Base-by-base conservation (phyloP, 2,329 filamentous ascomycete genomes). In the Didymosphaeria variabile region DNA sequence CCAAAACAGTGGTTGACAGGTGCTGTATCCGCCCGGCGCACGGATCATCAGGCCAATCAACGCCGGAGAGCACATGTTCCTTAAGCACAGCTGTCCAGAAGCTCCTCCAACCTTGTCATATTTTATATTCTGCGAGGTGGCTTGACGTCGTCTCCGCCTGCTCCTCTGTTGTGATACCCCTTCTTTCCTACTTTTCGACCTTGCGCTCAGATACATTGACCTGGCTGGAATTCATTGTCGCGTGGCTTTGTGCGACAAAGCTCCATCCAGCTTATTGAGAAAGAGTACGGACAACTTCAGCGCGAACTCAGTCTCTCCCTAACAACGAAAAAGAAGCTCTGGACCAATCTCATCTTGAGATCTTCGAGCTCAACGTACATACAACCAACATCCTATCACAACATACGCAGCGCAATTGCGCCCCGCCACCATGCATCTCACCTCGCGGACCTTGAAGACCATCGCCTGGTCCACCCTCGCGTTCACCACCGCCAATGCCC, bases 401-500 rank as follows among this genome's bases (percentile, higher is more conserved):
- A 55, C 36, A 55, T 26, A 40, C 55, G 32, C 42, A 52, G 38
- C 60, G 55, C 59, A 45, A 31, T 58, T 51, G 52, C 58, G 55
- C 38, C 59, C 61, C 57, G 21, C 68, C 66, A 60, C 67, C 61
- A 79, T 79, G 77, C 67, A 74, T 63, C 65, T 77, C 59, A 65
- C 69, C 46, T 61, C 70, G 17, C 64, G 62, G 66, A 80, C 71
- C 52, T 79, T 85, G 75, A 80, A 76, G 64, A 70, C 77, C 49
- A 68, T 80, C 60, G 74, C 76, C 64, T 80, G 76, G 59, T 72
- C 81, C 21, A 71, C 79, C n/a, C 66, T 84, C 45, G 75, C 81
- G 21, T 69, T 86, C 57, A 84, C 85, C 61, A 77, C 82, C 50
- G 82, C 81, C 38, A 83, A 86, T 56, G 89, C 90, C 38, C 87